These are phyloP conservation scores for Pythium plurisporium DNA, from an alignment of 352 stramenopile genomes.

Conservation along the genomic window DNA sequence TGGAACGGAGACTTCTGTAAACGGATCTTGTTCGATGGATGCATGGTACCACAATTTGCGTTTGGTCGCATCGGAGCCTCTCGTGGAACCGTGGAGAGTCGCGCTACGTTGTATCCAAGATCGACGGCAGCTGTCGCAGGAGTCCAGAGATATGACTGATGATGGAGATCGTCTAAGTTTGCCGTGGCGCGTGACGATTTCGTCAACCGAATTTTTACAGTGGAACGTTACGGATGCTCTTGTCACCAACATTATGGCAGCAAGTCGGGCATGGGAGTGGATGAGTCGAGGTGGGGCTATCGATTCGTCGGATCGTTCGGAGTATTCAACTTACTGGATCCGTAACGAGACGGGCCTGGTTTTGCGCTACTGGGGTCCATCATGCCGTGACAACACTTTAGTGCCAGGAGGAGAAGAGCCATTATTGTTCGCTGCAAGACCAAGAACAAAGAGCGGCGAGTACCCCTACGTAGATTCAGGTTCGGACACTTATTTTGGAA, in stretches of 20 bases:
- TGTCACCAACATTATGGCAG: constrained; percentile 72
- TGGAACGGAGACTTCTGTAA: constrained; percentile 26
- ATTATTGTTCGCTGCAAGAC: constrained; percentile 36
- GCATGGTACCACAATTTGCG: constrained; percentile 85
- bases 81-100: constrained; percentile 79
- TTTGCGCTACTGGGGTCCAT: constrained; percentile 69
- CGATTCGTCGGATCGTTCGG: constrained; percentile 65
- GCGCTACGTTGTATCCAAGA: constrained; percentile 36
- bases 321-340: constrained; percentile 86
- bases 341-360: constrained; percentile 79
- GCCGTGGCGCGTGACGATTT: constrained; percentile 58
- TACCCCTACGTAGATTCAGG: constrained; percentile 18
- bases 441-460: constrained; percentile 4
- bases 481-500: constrained; percentile 19
- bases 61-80: constrained; percentile 71
- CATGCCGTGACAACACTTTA: constrained; percentile 51
- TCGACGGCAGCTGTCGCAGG: background rate
- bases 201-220: constrained; percentile 59
- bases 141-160: background rate
- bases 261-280: constrained; percentile 75
- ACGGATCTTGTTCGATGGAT: constrained; percentile 46
- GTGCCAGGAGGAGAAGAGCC: constrained; percentile 55
- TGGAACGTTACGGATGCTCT: constrained; percentile 81
- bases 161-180: background rate
- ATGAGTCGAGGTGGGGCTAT: constrained; percentile 52